Conservation (phyloP, 1,284 basidiomycete species). For the Boletus hoseneyae region DNA sequence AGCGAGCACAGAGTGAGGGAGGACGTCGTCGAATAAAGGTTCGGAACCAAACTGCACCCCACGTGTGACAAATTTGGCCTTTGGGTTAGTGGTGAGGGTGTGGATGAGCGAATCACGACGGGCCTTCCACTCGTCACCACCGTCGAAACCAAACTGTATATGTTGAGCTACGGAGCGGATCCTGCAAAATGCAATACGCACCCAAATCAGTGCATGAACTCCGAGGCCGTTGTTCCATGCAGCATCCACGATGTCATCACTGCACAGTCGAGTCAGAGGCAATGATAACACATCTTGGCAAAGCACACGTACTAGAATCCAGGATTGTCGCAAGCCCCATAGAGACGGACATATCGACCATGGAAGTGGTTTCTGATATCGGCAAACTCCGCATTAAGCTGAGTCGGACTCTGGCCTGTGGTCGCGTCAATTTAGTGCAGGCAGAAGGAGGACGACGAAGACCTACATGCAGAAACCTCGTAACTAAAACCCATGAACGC, state of each 20-base stretch:
- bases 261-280: slow-evolving; percentile 23
- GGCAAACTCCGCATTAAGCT: slow-evolving; percentile 57
- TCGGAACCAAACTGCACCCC: slow-evolving; percentile 73
- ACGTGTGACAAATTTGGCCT: slow-evolving; percentile 65
- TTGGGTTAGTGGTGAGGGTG: slow-evolving; percentile 59
- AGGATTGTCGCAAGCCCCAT: slow-evolving; percentile 59
- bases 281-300: neutral
- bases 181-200: slow-evolving; percentile 29
- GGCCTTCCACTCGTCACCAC: slow-evolving; percentile 50
- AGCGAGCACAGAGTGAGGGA: no score
- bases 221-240: slow-evolving; percentile 69
- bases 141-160: slow-evolving; percentile 60
- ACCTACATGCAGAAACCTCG: slow-evolving; percentile 57
- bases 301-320: slow-evolving; percentile 58
- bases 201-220: slow-evolving; percentile 74
- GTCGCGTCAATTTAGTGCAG: neutral
- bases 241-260: slow-evolving; percentile 67
- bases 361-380: slow-evolving; percentile 60
- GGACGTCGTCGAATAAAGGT: slow-evolving; percentile 63
- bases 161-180: slow-evolving; percentile 3
- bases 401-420: slow-evolving; percentile 45
- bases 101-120: slow-evolving; percentile 53
- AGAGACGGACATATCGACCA: slow-evolving; percentile 69
- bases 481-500: slow-evolving; percentile 75
- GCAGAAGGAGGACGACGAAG: neutral